Evolutionary conservation across 2,329 filamentous ascomycete genomes (phyloP), one percentile per base, ranked within the genome.

Genomic region (Raffaelea arxii): DNA sequence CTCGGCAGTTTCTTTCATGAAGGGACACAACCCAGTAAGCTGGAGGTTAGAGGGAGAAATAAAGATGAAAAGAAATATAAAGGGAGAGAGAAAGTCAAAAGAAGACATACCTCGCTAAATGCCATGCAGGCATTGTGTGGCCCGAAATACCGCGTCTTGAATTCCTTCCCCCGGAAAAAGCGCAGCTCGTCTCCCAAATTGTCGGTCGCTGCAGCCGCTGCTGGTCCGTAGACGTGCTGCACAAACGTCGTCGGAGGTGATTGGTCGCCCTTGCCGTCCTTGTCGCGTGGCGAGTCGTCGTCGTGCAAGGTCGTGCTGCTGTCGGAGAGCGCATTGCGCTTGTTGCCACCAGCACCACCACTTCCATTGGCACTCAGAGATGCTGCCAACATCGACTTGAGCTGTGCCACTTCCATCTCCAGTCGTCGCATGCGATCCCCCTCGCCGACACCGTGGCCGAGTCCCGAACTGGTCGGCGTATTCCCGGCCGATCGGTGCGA

Each of bases 1-100:
- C 45, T 78, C 74, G 10, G 76, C 75, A 1, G 75, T 79, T 62
- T 80, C 75, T 52, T 71, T 74, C 77, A 80, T 80, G 49, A 80
- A 80, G 14, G 74, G 72, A 40, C 69, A 74, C 40, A 80, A 65
- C 3, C 77, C 76, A 3, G 72, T 72, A 54, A 76, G 63, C 64
- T 47, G 10, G 21, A 25, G 27, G 46, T 53, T 32, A 54, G 47
- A n/a, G n/a, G n/a, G n/a, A n/a, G n/a, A n/a, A n/a, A n/a, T 41
- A 11, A 30, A 36, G 18, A 23, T 30, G 30, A 24, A 6, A 3
- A 10, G 12, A n/a, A 4, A 44, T 3, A 10, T n/a, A 18, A 7
- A 51, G n/a, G 16, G 7, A 38, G 9, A 11, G 24, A 18, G 18
- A n/a, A 30, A 23, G 10, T 23, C 19, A 21, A 22, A 11, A 23